Conservation (phyloP, 495 filamentous ascomycete species). For the Astrothelium macrocarpum region DNA sequence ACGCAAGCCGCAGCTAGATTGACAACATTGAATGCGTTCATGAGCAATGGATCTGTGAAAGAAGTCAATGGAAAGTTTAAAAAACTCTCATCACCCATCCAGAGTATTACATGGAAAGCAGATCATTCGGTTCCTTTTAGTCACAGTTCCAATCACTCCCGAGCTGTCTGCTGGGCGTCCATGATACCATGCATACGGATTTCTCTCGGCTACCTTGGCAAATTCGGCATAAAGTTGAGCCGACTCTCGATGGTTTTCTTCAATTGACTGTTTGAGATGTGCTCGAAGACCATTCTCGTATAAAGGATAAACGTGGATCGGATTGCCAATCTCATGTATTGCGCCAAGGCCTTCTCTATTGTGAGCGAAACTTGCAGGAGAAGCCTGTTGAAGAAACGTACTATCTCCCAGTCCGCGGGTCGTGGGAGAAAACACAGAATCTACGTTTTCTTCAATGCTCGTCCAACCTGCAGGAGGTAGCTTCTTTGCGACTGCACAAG, state of each 20-base stretch:
- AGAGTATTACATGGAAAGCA: slow-evolving; percentile 39
- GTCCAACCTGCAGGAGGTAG: slow-evolving; percentile 44
- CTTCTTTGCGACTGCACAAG: slow-evolving; percentile 25
- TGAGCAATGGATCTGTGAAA: slow-evolving; percentile 45
- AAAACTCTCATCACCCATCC: neutral
- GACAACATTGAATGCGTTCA: slow-evolving; percentile 54
- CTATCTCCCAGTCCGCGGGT: slow-evolving; percentile 27
- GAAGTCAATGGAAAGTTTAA: neutral
- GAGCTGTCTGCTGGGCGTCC: slow-evolving; percentile 31
- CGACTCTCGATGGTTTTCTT: slow-evolving; percentile 41
- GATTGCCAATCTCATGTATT: slow-evolving; percentile 39
- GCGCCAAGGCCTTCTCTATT: slow-evolving; percentile 31
- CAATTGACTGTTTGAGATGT: slow-evolving; percentile 37
- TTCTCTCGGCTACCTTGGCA: slow-evolving; percentile 36
- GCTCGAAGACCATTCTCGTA: slow-evolving; percentile 47
- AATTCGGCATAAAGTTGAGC: slow-evolving; percentile 42
- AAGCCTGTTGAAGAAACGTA: slow-evolving; percentile 25
- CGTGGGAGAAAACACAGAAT: slow-evolving; percentile 31
- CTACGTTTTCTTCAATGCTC: slow-evolving; percentile 27
- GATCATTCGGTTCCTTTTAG: slow-evolving; percentile 46
- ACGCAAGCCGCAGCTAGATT: slow-evolving; percentile 46
- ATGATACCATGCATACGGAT: slow-evolving; percentile 41
- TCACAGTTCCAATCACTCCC: slow-evolving; percentile 36
- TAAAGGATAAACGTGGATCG: slow-evolving; percentile 47
- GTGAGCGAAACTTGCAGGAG: slow-evolving; percentile 11